phyloP scores from a whole-genome alignment of 169 alveolate genomes.

The Perkinsus marinus region DNA sequence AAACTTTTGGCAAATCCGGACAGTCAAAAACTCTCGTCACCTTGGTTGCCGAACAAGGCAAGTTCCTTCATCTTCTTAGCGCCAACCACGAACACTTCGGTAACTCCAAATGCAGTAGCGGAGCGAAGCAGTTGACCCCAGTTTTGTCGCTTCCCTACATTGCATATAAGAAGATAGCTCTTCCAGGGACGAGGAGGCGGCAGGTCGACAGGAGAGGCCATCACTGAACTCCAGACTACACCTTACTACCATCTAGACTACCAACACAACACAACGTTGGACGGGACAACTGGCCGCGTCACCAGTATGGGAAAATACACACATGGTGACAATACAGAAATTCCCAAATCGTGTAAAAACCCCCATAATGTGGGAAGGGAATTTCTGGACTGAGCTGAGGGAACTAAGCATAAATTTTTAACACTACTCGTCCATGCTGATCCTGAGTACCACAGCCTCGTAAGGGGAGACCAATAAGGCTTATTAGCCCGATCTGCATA shows the following conservation, averaged over 20 bases:
- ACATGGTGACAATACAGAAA: neutral
- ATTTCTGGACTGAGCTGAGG: too few species aligned
- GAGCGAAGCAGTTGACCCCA: slow-evolving; percentile 28
- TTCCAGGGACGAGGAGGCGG: neutral
- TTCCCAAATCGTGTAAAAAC: too few species aligned
- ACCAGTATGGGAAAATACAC: neutral
- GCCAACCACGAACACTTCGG: slow-evolving; percentile 33
- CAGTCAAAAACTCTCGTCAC: neutral
- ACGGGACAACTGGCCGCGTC: too few species aligned
- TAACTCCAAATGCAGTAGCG: slow-evolving; percentile 31
- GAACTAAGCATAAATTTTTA: too few species aligned
- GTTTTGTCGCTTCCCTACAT: slow-evolving; percentile 27
- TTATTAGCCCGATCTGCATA: too few species aligned
- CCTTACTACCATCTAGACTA: neutral
- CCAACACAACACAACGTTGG: neutral
- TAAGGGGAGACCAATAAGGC: too few species aligned
- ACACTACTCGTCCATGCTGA: too few species aligned
- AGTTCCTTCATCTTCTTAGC: slow-evolving; percentile 10
- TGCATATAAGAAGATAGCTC: slow-evolving; percentile 18
- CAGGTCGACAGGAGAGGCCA: neutral
- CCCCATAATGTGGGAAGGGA: too few species aligned
- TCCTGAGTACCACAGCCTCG: too few species aligned
- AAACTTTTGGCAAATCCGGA: too few species aligned
- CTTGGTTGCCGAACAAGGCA: slow-evolving; percentile 23
- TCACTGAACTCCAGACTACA: neutral